Evolutionary conservation across 2,329 filamentous ascomycete species (phyloP).

Genomic region (Botrytis medusae): DNA sequence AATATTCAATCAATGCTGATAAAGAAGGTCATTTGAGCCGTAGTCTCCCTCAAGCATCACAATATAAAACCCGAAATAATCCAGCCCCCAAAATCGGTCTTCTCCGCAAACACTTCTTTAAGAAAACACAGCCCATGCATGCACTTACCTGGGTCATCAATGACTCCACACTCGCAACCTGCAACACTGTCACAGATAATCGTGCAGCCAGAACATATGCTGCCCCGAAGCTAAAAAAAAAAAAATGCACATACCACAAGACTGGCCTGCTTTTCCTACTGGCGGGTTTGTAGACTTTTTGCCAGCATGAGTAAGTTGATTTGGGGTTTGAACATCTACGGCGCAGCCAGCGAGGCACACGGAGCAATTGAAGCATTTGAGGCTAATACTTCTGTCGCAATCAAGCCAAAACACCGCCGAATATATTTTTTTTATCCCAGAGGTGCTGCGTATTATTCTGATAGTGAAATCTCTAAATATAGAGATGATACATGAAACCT

Average conservation of each 20-base stretch:
- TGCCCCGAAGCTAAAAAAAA: too few relatives aligned
- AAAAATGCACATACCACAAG: too few relatives aligned
- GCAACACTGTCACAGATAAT: neutral
- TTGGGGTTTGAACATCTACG: neutral
- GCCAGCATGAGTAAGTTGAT: neutral
- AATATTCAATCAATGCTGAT: neutral
- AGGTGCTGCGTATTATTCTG: neutral
- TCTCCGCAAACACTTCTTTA: neutral
- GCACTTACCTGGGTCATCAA: neutral
- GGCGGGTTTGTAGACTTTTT: too few relatives aligned
- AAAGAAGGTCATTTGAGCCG: neutral
- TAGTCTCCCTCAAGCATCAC: too few relatives aligned
- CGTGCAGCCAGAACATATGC: too few relatives aligned
- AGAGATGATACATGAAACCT: neutral
- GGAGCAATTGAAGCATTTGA: neutral
- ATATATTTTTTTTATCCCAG: neutral
- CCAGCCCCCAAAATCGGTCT: neutral
- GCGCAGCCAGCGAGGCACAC: neutral
- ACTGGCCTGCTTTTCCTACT: too few relatives aligned
- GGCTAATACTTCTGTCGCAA: neutral
- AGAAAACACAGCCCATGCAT: neutral
- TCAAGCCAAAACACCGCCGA: neutral
- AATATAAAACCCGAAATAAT: neutral
- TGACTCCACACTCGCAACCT: neutral
- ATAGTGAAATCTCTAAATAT: neutral